Evolutionary conservation across 139 green algal species (phyloP).

Genomic region (Astrephomene gubernaculifera): DNA sequence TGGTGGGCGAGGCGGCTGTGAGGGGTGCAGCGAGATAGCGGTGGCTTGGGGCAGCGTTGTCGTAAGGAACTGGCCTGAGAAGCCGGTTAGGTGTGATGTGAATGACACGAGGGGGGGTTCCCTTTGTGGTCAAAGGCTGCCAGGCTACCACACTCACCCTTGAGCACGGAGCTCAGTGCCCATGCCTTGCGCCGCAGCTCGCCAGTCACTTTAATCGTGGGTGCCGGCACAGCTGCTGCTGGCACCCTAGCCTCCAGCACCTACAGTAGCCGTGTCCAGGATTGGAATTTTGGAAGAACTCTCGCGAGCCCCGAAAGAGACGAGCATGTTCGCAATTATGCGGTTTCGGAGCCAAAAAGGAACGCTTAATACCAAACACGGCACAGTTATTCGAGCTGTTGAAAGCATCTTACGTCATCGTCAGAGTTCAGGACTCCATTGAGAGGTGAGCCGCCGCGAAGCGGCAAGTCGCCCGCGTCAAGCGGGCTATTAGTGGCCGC

Average conservation of each 20-base stretch:
- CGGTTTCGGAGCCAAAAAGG: slow-evolving; percentile 6
- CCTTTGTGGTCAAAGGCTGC: background rate
- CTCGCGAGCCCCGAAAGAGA: too few relatives aligned
- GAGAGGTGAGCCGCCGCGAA: background rate
- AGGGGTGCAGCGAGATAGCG: too few relatives aligned
- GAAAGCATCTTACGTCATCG: slow-evolving; percentile 20
- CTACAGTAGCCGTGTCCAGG: background rate
- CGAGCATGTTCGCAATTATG: background rate
- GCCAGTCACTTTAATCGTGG: slow-evolving; percentile 35
- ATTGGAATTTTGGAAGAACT: background rate
- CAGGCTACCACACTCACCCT: slow-evolving; percentile 55
- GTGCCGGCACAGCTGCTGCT: background rate
- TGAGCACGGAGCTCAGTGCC: slow-evolving; percentile 79
- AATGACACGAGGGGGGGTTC: background rate
- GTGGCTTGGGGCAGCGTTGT: too few relatives aligned
- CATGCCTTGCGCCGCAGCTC: slow-evolving; percentile 59
- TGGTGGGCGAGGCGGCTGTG: too few relatives aligned
- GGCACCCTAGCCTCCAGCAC: background rate
- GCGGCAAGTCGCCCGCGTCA: slow-evolving; percentile 5
- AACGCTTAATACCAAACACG: too few relatives aligned
- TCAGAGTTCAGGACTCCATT: background rate
- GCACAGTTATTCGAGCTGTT: too few relatives aligned
- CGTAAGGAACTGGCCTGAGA: too few relatives aligned
- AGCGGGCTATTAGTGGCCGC: slow-evolving; percentile 14
- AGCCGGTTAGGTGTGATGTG: too few relatives aligned